Evolutionary conservation across 345 rosid genomes (phyloP).

Genomic region (Viola odorata): DNA sequence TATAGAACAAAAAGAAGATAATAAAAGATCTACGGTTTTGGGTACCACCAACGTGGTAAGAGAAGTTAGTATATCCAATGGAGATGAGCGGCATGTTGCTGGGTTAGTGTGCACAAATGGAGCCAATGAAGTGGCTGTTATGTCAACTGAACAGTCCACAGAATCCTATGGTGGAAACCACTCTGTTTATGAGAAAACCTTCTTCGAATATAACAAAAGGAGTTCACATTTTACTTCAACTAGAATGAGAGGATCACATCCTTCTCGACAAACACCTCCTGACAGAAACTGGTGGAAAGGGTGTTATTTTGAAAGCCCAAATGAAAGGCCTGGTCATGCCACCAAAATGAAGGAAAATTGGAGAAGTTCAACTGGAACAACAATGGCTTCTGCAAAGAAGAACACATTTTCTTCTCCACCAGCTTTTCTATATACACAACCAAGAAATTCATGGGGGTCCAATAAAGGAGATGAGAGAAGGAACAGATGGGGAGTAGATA

Average conservation of each 20-base stretch:
- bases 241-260: slow-evolving; percentile 9
- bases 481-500: slow-evolving; percentile 20
- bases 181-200: slow-evolving; percentile 12
- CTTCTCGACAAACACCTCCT: neutral
- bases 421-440: slow-evolving; percentile 16
- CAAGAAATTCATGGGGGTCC: slow-evolving; percentile 10
- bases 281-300: slow-evolving; percentile 18
- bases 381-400: neutral
- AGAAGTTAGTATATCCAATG: slow-evolving; percentile 3
- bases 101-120: neutral
- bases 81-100: neutral
- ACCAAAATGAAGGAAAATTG: slow-evolving; percentile 20
- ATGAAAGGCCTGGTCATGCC: slow-evolving; percentile 3
- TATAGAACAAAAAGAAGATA: slow-evolving; percentile 9
- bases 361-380: slow-evolving; percentile 1
- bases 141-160: slow-evolving; percentile 3
- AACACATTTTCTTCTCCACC: slow-evolving; percentile 21
- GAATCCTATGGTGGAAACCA: neutral
- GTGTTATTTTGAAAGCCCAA: slow-evolving; percentile 16
- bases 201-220: slow-evolving; percentile 10
- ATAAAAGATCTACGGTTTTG: slow-evolving; percentile 4
- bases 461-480: slow-evolving; percentile 13
- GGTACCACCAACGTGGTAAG: slow-evolving; percentile 7
- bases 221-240: slow-evolving; percentile 11
- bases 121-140: neutral